phyloP scores from a whole-genome alignment of 495 filamentous ascomycete genomes.

The Patellaria atrata region DNA sequence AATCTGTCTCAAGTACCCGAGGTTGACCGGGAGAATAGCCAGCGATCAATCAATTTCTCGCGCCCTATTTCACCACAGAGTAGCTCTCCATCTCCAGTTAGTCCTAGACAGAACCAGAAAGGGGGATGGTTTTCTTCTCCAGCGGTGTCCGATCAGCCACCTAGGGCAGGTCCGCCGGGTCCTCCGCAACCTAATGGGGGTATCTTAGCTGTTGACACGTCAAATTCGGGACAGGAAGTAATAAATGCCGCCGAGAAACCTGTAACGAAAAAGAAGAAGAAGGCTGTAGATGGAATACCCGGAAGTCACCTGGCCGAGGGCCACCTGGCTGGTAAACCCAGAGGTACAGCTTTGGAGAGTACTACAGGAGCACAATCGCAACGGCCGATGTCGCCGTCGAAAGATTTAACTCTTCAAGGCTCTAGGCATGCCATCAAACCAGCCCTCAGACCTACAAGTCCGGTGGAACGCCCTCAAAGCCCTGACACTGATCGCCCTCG shows the following conservation, averaged over 20 bases:
- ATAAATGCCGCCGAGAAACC: conserved; percentile 35
- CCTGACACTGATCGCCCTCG: background rate
- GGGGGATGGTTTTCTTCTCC: conserved; percentile 27
- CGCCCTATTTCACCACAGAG: conserved; percentile 48
- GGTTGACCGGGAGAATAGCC: conserved; percentile 42
- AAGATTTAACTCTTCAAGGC: too few relatives aligned
- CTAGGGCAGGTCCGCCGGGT: conserved; percentile 5
- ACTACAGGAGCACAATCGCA: conserved; percentile 1
- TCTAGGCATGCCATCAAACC: background rate
- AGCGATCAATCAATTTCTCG: conserved; percentile 67
- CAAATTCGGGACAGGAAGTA: conserved; percentile 26
- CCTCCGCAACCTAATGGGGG: conserved; percentile 8
- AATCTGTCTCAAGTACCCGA: conserved; percentile 32
- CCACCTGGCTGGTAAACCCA: conserved; percentile 23
- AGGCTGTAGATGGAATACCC: conserved; percentile 28
- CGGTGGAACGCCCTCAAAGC: conserved; percentile 1
- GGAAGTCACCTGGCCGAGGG: conserved; percentile 30
- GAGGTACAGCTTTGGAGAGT: conserved; percentile 24
- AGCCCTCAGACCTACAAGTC: background rate
- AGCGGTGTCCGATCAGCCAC: conserved; percentile 8
- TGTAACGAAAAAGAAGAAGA: conserved; percentile 41
- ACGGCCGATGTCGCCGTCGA: conserved; percentile 1
- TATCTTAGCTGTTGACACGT: conserved; percentile 16
- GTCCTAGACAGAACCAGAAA: conserved; percentile 15
- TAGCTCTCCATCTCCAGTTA: conserved; percentile 25